A percentile compares a stretch with the other conserved stretches of the same genome.
phyloP scores from a whole-genome alignment of 768 basidiomycete genomes.

The Xerocomus brunneocitrinus region DNA sequence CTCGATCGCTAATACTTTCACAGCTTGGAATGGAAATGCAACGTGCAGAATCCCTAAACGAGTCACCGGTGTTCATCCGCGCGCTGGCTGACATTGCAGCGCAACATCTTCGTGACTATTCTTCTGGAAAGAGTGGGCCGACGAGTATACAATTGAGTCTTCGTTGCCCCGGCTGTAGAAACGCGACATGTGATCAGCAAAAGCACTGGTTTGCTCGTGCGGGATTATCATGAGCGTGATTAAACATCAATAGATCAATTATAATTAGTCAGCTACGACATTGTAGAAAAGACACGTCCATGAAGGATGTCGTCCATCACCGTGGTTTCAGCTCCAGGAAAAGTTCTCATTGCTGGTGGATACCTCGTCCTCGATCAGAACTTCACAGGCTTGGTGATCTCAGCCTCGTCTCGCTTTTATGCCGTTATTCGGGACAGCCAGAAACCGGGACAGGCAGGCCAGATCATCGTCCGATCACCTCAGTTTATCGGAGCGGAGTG shows the following conservation, averaged over 20 bases:
- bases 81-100: constrained; percentile 90
- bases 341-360: constrained; percentile 92
- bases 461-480: constrained; percentile 78
- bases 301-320: constrained; percentile 46
- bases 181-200: constrained; percentile 78
- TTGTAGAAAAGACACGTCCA: background rate
- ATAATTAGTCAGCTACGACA: constrained; percentile 27
- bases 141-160: constrained; percentile 77
- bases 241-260: background rate
- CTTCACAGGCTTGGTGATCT: constrained; percentile 84
- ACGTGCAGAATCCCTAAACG: constrained; percentile 89
- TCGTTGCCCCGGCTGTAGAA: constrained; percentile 92
- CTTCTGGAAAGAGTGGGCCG: constrained; percentile 50
- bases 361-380: constrained; percentile 92
- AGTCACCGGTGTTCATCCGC: constrained; percentile 91
- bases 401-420: constrained; percentile 93
- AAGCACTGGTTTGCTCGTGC: constrained; percentile 88
- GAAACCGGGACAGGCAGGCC: constrained; percentile 27
- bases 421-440: constrained; percentile 52
- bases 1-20: background rate
- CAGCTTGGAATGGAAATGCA: constrained; percentile 90
- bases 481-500: constrained; percentile 84
- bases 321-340: constrained; percentile 88
- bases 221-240: constrained; percentile 42
- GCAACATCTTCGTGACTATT: constrained; percentile 67